phyloP scores from a whole-genome alignment of 2,329 filamentous ascomycete genomes.

The Pyrenochaeta sp. region DNA sequence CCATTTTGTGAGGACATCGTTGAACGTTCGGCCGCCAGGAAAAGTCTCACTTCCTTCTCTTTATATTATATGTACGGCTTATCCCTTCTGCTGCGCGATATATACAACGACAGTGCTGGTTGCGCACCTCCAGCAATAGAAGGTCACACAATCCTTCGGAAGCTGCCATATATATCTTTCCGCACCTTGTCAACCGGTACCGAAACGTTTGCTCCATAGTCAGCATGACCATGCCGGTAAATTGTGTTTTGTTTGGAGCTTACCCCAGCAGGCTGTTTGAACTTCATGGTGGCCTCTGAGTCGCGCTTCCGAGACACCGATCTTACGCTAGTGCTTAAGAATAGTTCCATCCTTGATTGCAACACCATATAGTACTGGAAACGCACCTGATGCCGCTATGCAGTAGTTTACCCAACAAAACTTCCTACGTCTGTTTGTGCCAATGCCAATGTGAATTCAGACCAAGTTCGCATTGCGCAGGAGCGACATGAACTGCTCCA shows the following conservation, averaged over 20 bases:
- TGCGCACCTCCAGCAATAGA: not conserved
- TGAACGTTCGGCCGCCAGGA: no score
- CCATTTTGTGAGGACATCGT: conserved; percentile 22
- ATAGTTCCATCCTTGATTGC: no score
- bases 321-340: conserved; percentile 15
- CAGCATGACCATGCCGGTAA: conserved; percentile 7
- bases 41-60: not conserved
- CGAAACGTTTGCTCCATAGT: conserved; percentile 6
- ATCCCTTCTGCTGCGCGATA: not conserved
- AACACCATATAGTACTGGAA: no score
- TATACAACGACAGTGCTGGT: no score
- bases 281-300: conserved; percentile 15
- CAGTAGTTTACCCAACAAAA: no score
- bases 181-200: conserved; percentile 7
- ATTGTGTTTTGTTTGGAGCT: conserved; percentile 8
- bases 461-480: no score
- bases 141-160: not conserved
- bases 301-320: conserved; percentile 16
- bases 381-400: no score
- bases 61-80: not conserved
- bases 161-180: conserved; percentile 15
- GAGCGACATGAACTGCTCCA: no score
- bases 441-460: no score
- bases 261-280: no score
- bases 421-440: no score